Evolutionary conservation across 192 early-diverging fungal genomes (phyloP), one percentile per base, ranked within the genome.

Genomic region (Oehlia diaphana): DNA sequence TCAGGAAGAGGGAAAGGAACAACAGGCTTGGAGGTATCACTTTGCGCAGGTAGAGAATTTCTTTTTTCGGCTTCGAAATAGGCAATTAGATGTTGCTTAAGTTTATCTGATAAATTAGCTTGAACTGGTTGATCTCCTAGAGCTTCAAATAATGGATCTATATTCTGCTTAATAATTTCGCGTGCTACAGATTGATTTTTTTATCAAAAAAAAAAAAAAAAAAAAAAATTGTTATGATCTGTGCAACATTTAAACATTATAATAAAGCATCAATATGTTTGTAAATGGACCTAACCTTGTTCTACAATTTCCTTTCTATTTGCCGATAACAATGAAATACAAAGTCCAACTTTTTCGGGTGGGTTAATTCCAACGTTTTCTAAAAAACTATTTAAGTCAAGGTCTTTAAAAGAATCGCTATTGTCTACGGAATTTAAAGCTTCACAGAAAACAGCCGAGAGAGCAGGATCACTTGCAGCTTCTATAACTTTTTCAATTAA

Each of bases 391-490:
- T 83, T 81, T 42, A 88, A 78, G 62, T 86, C 85, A 79, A 88
- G 82, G 37, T 81, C 79, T 71, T 81, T 83, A 74, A 88, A 79
- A 13, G 83, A 78, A n/a, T 86, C 85, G 67, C 77, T 84, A 53
- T 85, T 82, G 67, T 85, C 83, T 9, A 84, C 81, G 5, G 84
- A 84, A 63, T 81, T 86, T 63, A 88, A 58, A 31, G 85, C 87
- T 72, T 88, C 85, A 73, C 83, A 81, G 72, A 88, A 86, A 67
- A 80, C 77, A 23, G 77, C 39, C 4, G 82, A 83, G 14, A 82
- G 72, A 3, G 73, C 72, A 35, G 83, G 85, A 74, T 79, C 81
- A 50, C 81, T 86, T 21, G 85, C 69, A 9, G 81, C 78, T 44
- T 70, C 77, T 77, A 80, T 80, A 61, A 86, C 79, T 68, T 82